Evolutionary conservation across 306 rosid genomes (phyloP), one percentile per base, ranked within the genome.

Genomic region (Coriaria nepalensis): DNA sequence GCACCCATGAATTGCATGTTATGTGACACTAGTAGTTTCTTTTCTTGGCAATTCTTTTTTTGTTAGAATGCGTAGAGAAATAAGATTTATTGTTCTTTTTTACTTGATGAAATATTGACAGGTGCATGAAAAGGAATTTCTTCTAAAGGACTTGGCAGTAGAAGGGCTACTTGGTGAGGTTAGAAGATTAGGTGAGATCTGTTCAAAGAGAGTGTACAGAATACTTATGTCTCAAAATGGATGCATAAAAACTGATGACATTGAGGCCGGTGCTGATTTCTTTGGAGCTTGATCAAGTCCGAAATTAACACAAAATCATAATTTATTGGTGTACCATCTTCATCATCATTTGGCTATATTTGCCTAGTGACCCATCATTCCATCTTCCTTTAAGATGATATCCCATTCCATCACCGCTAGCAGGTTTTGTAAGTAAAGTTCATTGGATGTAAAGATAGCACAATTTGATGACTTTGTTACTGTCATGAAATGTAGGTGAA

Each of bases 141-240:
- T 88, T 55, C 95, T 88, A 7, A 67, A 77, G 64, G 95, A 90
- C 69, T 58, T 84, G 72, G 73, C 50, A 41, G 63, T 67, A 13
- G 95, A 88, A 64, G 95, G 81, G 10, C 57, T 84, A 50, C 49
- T 70, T 10, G 86, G 93, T 8, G 90, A 69, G 34, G 90, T 84
- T 52, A 64, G 97, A 76, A 90, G 86, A 66, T 38, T 81, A 39
- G 95, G 95, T 12, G 92, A 77, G 80, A 68, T 81, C 47, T 90
- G 97, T 66, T 90, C 97, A 8, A 90, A 73, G 78, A 76, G 95
- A 58, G 88, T 84, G 61, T 84, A 81, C 49, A 76, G 95, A 74
- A 61, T 90, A 61, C 79, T 84, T 9, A 78, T 74, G 90, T 93
- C 90, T 5, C 78, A 76, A 57, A 77, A 70, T 29, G 95, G 93